Evolutionary conservation across 805 yeast species (phyloP).

Genomic region (Blastobotrys mokoenaii): DNA sequence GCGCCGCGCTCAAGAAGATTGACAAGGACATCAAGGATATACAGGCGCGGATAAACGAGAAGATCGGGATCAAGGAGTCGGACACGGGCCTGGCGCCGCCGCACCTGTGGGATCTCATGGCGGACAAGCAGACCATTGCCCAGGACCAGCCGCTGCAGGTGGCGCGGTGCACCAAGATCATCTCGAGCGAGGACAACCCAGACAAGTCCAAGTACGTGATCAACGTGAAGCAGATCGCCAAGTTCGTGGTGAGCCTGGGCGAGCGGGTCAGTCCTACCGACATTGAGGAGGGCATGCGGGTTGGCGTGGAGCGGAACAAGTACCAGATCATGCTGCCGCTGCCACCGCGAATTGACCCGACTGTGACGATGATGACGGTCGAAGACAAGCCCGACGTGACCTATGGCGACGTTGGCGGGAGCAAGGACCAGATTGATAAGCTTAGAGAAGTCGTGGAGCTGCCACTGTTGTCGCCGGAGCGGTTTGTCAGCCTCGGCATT

Average conservation of each 20-base stretch:
- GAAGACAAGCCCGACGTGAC: constrained; percentile 99
- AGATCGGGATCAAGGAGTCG: constrained; percentile 75
- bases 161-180: constrained; percentile 96
- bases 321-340: constrained; percentile 95
- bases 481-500: constrained; percentile 93
- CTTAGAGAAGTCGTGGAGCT: constrained; percentile 92
- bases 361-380: constrained; percentile 99
- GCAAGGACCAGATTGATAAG: constrained; percentile 96
- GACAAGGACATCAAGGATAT: constrained; percentile 82
- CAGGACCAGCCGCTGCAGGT: constrained; percentile 97
- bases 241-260: constrained; percentile 93
- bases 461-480: constrained; percentile 89
- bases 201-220: constrained; percentile 89
- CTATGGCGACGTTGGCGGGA: constrained; percentile 96
- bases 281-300: constrained; percentile 99
- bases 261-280: constrained; percentile 97
- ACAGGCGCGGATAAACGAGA: constrained; percentile 85
- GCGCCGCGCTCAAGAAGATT: constrained; percentile 64
- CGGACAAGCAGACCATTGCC: constrained; percentile 86
- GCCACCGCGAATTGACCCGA: constrained; percentile 96
- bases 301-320: constrained; percentile 95
- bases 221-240: constrained; percentile 95
- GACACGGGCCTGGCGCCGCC: constrained; percentile 98
- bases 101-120: constrained; percentile 94
- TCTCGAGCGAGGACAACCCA: constrained; percentile 58